Evolutionary conservation across 1,139 yeast species (phyloP), one percentile per base, ranked within the genome.

Genomic region (Citeromyces hawaiiensis): DNA sequence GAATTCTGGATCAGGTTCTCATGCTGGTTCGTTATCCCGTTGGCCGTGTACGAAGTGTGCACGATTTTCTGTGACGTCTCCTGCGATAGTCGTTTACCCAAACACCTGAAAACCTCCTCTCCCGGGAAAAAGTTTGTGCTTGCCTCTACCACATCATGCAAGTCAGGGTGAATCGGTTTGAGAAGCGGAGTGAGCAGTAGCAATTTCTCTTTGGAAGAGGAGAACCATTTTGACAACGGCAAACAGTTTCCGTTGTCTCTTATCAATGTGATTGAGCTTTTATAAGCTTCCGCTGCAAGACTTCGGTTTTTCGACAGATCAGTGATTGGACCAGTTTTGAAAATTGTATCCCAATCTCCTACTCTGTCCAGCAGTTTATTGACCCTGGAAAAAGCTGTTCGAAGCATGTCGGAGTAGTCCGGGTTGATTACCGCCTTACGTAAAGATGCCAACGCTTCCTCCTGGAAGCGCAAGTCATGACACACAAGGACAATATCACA

Each of bases 401-500:
- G 44, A 7, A 75, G 58, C 2, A 66, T 56, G 4, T 45, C 37
- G 33, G 68, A 74, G 41, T 64, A 70, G 42, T 70, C 76, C 1
- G 79, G 81, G 46, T 68, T 66, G 4, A 60, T 59, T 8, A 74
- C 60, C 0, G 80, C 83, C 43, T 72, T 72, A 39, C 63, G 54
- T 46, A 76, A 59, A 2, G 77, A 72, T 18, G 67, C 70, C 5
- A 75, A 61, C 3, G 81, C 82, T 49, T 77, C 83, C 38, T 66
- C 63, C 49, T 77, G 85, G 35, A 74, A 60, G n/a, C 62, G 57
- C 47, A 60, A 59, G 44, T 73, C 73, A 44, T 75, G 77, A 49
- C 83, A 76, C 9, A 76, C 80, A 63, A 76, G 63, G 4, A 77
- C 74, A 48, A 76, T 61, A 51, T 77, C 83, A 55, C 83, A 77